Evolutionary conservation across 176 grass and related monocot species (phyloP).

Genomic region (Aechmea fasciata): DNA sequence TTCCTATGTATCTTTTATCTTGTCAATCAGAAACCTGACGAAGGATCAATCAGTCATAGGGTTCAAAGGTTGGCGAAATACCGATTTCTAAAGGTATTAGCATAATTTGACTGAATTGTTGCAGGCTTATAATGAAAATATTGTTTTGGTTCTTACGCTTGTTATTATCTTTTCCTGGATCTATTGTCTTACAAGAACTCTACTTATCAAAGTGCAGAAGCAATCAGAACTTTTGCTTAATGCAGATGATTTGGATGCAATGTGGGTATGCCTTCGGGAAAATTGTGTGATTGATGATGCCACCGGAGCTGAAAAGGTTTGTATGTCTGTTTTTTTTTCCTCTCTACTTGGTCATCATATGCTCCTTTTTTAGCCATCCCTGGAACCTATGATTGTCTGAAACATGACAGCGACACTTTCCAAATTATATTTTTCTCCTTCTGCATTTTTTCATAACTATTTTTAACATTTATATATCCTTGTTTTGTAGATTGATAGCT

Average conservation of each 20-base stretch:
- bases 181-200: conserved; percentile 12
- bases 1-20: conserved; percentile 12
- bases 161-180: conserved; percentile 2
- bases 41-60: conserved; percentile 93
- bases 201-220: conserved; percentile 58
- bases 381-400: too few relatives aligned
- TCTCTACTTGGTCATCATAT: neutral
- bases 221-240: conserved; percentile 96
- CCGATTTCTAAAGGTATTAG: conserved; percentile 83
- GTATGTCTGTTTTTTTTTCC: neutral
- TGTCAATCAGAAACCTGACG: conserved; percentile 73
- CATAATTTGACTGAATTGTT: neutral
- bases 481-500: too few relatives aligned
- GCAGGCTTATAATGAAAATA: neutral
- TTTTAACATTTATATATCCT: too few relatives aligned
- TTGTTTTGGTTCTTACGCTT: neutral
- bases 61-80: conserved; percentile 98
- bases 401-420: too few relatives aligned
- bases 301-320: conserved; percentile 90
- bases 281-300: conserved; percentile 98
- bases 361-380: neutral
- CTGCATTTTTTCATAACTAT: too few relatives aligned
- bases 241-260: conserved; percentile 97
- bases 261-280: conserved; percentile 96
- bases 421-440: too few relatives aligned